These are phyloP conservation scores for Rhodotorula sp. DNA, from an alignment of 1,284 basidiomycete species.

Conservation along the genomic window DNA sequence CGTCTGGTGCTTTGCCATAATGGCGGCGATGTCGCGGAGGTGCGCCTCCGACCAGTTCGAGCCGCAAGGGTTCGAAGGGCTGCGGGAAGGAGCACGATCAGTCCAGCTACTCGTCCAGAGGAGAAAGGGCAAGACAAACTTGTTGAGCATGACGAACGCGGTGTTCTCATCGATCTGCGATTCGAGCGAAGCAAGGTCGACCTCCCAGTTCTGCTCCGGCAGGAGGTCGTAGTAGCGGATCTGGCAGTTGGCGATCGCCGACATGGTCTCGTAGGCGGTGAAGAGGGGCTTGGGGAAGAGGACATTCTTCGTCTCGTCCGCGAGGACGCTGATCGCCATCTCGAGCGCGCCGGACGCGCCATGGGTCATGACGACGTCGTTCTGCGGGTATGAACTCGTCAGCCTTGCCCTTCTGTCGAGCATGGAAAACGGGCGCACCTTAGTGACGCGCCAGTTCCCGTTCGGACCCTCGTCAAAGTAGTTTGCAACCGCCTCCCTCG, in stretches of 20 bases:
- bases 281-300: conserved; percentile 52
- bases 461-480: conserved; percentile 47
- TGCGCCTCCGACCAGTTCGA: conserved; percentile 50
- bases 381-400: neutral
- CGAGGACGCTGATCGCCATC: conserved; percentile 47
- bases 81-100: conserved; percentile 36
- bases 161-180: conserved; percentile 51
- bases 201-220: conserved; percentile 51
- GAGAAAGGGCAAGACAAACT: conserved; percentile 42
- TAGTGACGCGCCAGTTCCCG: conserved; percentile 29
- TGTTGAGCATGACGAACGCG: conserved; percentile 47
- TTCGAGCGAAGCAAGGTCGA: conserved; percentile 50
- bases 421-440: neutral
- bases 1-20: conserved; percentile 49
- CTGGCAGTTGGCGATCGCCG: conserved; percentile 47
- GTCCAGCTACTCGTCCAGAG: neutral
- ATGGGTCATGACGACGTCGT: conserved; percentile 39
- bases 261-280: conserved; percentile 51
- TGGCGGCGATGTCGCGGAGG: conserved; percentile 47
- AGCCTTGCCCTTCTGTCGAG: neutral
- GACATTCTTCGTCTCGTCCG: conserved; percentile 49
- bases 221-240: conserved; percentile 51
- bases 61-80: conserved; percentile 53
- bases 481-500: conserved; percentile 50
- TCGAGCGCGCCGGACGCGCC: conserved; percentile 38